Base-by-base conservation (phyloP, 2,329 filamentous ascomycete genomes). In the Phaeosphaeriaceae sp. region DNA sequence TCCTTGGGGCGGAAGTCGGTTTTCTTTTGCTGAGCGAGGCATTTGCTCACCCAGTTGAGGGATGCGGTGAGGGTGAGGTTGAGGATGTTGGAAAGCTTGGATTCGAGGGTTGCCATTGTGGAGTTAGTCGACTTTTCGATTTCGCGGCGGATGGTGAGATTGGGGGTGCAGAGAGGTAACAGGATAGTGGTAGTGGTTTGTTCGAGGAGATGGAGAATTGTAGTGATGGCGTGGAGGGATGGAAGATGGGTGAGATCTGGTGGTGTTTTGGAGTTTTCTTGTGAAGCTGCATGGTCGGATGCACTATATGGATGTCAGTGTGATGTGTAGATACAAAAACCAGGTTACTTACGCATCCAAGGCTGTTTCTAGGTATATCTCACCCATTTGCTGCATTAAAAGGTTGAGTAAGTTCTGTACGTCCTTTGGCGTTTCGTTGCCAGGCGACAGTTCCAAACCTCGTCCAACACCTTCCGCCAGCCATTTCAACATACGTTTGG, bases 401-500 rank as follows among this genome's bases (percentile, higher is more conserved):
- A 97, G 82, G 68, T 88, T 89, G 28, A 97, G 82, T 18, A 97
- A 81, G 52, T 90, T 86, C 37, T 88, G 89, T 47, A 97, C 90
- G 72, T 99, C 94, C 72, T 96, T 97, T 13, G 94, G 91, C 4
- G 92, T 97, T 62, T 99, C 94, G 48, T 83, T 88, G 42, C 87
- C 87, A 18, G 90, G 88, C 18, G 90, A 92, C n/a, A 99, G 81
- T 72, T 99, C 94, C 8, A 99, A 81, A 0, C 92, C 91, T 56
- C 94, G 83, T 32, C 94, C 89, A 18, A 99, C 93, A 54, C 90
- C 92, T 77, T 99, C 94, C 2, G 94, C 94, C 33, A 99, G 79
- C 94, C 94, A 99, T 70, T 90, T 95, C 52, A 99, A 83, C 92
- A 99, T 99, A 48, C 94, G 85, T 76, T 97, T 97, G n/a, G 92